These are phyloP conservation scores for Acanthamoeba triangularis DNA, from an alignment of 208 protist genomes.

Conservation along the genomic window DNA sequence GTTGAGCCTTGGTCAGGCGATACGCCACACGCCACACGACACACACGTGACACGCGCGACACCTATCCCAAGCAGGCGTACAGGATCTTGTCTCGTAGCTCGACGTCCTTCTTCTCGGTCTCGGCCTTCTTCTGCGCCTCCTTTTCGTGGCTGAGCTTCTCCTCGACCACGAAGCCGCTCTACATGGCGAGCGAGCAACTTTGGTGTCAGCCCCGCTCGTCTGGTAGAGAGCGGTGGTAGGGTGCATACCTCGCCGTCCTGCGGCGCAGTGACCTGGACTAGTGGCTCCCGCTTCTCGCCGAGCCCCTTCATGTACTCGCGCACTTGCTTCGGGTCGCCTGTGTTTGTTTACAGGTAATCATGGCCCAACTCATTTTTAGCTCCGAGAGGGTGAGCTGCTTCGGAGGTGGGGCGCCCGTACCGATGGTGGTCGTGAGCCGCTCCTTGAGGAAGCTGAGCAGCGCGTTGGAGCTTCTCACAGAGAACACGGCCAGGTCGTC, in stretches of 20 bases:
- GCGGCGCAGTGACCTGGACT: neutral
- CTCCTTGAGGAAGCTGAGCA: constrained; percentile 20
- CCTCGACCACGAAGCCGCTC: neutral
- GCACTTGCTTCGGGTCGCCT: constrained; percentile 5
- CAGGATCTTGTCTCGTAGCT: constrained; percentile 18
- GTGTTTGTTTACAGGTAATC: neutral
- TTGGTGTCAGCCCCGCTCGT: too few species aligned
- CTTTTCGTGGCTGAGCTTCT: neutral
- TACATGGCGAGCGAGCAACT: too few species aligned
- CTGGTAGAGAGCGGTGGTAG: too few species aligned
- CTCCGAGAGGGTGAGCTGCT: too few species aligned
- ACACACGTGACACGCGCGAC: too few species aligned
- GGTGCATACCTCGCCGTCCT: constrained; percentile 32
- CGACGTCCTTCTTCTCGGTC: constrained; percentile 6
- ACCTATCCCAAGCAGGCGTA: too few species aligned
- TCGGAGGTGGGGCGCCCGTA: too few species aligned
- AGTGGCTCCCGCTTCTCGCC: neutral
- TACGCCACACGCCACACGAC: too few species aligned
- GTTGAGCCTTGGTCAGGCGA: too few species aligned
- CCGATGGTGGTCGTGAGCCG: neutral
- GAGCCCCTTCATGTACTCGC: neutral
- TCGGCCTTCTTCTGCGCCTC: constrained; percentile 2
- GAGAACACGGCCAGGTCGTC: constrained; percentile 1
- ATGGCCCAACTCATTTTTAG: too few species aligned
- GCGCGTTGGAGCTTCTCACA: constrained; percentile 7